Base-by-base conservation (phyloP, 345 rosid genomes). In the Brassica carinata region DNA sequence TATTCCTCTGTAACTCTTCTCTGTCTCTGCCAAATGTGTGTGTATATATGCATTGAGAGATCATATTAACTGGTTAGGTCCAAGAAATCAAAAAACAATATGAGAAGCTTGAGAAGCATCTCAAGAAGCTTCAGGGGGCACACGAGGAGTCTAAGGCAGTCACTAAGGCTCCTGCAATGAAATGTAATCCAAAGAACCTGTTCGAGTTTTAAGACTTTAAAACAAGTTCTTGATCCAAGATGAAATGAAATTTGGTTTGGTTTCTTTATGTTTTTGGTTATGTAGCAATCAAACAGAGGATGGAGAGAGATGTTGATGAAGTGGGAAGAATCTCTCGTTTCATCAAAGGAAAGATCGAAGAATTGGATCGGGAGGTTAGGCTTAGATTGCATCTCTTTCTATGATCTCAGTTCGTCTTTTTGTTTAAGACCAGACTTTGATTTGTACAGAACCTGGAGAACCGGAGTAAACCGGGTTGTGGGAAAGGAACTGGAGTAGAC, bases 241-340 rank as follows among this genome's bases (percentile, higher is more conserved):
- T 29, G 45, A 61, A 45, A 45, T 40, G 48, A 9, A 40, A 40
- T 40, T 40, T 51, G 64, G 6, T 19, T 53, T 5, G 38, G 57
- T 48, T 26, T 61, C 9, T 70, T 17, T 73, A 34, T 6, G 67
- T 72, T 48, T 8, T 48, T 14, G 18, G 65, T 13, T 15, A n/a
- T 82, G 74, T 78, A 95, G 99, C 90, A 73, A 95, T 95, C 89
- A 95, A 90, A 84, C 89, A 92, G 81, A 83, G 90, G 65, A 95
- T 95, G 99, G 98, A 91, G 82, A 90, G 85, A 87, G 98, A 95
- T 85, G 96, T 95, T 68, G 99, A 92, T 75, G 98, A 95, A 86
- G 99, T 93, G 79, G 91, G 93, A 68, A 88, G 85, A 87, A 83
- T 91, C 81, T 86, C 94, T 81, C 96, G 91, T 76, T 82, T 84